Conservation (phyloP, 345 rosid species). For the Anastatica hierochuntica region DNA sequence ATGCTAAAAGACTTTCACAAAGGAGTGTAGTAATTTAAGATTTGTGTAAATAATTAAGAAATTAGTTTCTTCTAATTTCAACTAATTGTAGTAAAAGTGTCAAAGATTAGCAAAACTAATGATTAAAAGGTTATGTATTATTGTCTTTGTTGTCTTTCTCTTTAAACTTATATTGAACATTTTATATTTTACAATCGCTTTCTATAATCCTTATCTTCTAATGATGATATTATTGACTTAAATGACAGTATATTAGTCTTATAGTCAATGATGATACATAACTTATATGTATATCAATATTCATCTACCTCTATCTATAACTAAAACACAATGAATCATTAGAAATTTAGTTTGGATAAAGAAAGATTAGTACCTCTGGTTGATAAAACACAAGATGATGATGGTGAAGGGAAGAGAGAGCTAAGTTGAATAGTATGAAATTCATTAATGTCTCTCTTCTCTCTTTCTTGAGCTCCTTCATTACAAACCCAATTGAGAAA, state of each 20-base stretch:
- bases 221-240: too few species aligned
- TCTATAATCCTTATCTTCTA: too few species aligned
- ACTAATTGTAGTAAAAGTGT: too few species aligned
- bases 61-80: not conserved
- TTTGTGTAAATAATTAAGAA: not conserved
- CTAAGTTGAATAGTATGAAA: slow-evolving; percentile 24
- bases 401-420: slow-evolving; percentile 35
- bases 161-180: too few species aligned
- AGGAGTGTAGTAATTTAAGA: not conserved
- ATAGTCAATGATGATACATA: too few species aligned
- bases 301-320: not conserved
- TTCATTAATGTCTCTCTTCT: not conserved
- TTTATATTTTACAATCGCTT: too few species aligned
- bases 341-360: not conserved
- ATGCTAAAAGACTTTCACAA: too few species aligned
- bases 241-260: too few species aligned
- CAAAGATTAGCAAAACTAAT: too few species aligned
- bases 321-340: not conserved
- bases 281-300: too few species aligned
- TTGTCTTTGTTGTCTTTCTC: too few species aligned
- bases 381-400: slow-evolving; percentile 35
- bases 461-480: slow-evolving; percentile 20
- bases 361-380: slow-evolving; percentile 18
- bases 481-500: not conserved
- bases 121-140: too few species aligned